Evolutionary conservation across 768 basidiomycete species (phyloP).

Genomic region (Boletus bicolor): DNA sequence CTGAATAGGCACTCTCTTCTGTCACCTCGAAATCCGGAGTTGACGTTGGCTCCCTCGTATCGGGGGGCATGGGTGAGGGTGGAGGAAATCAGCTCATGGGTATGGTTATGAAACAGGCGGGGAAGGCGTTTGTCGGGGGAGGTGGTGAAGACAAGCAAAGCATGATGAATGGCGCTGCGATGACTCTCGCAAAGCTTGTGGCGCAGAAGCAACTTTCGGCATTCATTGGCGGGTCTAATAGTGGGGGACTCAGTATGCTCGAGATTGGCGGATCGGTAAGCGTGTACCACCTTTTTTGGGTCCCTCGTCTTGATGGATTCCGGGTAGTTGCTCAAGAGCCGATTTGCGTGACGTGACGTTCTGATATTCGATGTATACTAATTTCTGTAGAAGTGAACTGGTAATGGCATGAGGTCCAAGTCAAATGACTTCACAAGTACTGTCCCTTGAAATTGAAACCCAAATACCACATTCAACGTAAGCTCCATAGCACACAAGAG

Average conservation of each 20-base stretch:
- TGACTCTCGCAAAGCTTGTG: constrained; percentile 81
- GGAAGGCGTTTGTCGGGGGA: constrained; percentile 66
- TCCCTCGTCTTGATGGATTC: not conserved
- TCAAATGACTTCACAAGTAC: too few species aligned
- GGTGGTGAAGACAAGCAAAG: constrained; percentile 72
- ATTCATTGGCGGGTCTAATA: constrained; percentile 56
- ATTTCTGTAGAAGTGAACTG: not conserved
- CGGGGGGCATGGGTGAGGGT: constrained; percentile 41
- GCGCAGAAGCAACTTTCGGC: constrained; percentile 54
- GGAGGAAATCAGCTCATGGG: constrained; percentile 68
- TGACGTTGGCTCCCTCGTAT: constrained; percentile 21
- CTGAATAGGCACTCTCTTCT: constrained; percentile 18
- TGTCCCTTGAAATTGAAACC: too few species aligned
- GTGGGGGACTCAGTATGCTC: constrained; percentile 64
- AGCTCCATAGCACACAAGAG: too few species aligned
- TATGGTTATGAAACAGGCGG: constrained; percentile 80
- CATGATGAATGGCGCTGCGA: constrained; percentile 78
- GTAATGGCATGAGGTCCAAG: too few species aligned
- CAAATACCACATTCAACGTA: too few species aligned
- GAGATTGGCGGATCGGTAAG: constrained; percentile 49
- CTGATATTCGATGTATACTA: not conserved
- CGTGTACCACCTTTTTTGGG: not conserved
- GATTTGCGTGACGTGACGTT: constrained; percentile 5
- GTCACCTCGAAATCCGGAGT: constrained; percentile 31
- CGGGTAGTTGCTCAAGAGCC: constrained; percentile 15